These are phyloP conservation scores for Penicillium sp. DNA, from an alignment of 2,329 filamentous ascomycete species.

Conservation along the genomic window DNA sequence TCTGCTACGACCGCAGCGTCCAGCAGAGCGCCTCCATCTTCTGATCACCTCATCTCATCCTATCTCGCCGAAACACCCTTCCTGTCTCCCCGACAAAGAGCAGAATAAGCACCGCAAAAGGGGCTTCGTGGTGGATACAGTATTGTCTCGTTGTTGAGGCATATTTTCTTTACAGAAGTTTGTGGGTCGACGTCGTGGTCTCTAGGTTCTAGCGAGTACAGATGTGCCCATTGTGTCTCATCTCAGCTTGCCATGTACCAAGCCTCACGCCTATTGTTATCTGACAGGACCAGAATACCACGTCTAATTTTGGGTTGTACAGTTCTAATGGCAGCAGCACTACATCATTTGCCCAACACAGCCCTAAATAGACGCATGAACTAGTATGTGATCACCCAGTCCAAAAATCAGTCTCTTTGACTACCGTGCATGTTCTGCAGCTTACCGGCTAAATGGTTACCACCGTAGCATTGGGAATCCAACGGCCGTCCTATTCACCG, in stretches of 20 bases:
- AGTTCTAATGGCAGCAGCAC: neutral
- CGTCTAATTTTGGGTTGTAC: neutral
- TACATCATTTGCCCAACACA: neutral
- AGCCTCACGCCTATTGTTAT: constrained; percentile 3
- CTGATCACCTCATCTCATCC: constrained; percentile 7
- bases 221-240: constrained; percentile 1
- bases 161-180: neutral
- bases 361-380: neutral
- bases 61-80: neutral
- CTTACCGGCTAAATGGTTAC: neutral
- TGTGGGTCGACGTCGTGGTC: neutral
- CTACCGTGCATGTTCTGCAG: neutral
- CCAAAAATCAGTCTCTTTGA: neutral
- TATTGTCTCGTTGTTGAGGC: neutral
- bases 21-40: constrained; percentile 30
- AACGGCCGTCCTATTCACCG: neutral
- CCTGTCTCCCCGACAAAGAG: neutral
- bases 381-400: neutral
- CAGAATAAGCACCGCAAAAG: neutral
- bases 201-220: neutral
- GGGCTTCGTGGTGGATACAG: neutral
- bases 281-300: neutral
- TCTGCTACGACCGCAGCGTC: constrained; percentile 36
- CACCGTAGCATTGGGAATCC: constrained; percentile 1
- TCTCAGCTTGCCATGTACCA: constrained; percentile 3